Evolutionary conservation across 192 early-diverging fungal genomes (phyloP).

Genomic region (Gonapodya prolifera): DNA sequence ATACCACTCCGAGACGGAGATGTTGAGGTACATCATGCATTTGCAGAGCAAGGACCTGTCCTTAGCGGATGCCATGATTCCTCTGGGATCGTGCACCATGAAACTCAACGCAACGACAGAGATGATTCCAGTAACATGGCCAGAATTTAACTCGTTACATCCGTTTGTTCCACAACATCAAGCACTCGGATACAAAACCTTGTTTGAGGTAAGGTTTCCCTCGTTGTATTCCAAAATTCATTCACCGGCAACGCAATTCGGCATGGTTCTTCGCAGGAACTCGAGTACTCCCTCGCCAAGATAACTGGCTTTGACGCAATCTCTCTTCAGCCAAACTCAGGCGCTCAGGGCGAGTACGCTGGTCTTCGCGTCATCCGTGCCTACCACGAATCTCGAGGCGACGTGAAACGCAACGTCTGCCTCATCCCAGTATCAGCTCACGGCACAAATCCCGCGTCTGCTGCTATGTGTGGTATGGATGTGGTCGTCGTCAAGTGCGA

Average conservation of each 20-base stretch:
- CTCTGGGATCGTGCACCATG: slow-evolving; percentile 98
- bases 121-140: slow-evolving; percentile 99
- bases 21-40: slow-evolving; percentile 91
- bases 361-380: slow-evolving; percentile 89
- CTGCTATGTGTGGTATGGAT: slow-evolving; percentile 91
- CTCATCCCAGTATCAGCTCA: slow-evolving; percentile 98
- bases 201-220: slow-evolving; percentile 38
- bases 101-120: slow-evolving; percentile 98
- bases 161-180: slow-evolving; percentile 94
- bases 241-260: not conserved
- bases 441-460: slow-evolving; percentile 98
- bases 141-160: slow-evolving; percentile 89
- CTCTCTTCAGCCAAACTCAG: slow-evolving; percentile 95
- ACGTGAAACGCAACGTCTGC: slow-evolving; percentile 78
- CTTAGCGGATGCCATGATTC: slow-evolving; percentile 98
- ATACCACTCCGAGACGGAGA: slow-evolving; percentile 96
- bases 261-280: slow-evolving; percentile 31
- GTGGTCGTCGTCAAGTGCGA: slow-evolving; percentile 90
- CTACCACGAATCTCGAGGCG: slow-evolving; percentile 75
- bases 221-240: not conserved
- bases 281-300: slow-evolving; percentile 75
- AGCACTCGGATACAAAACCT: slow-evolving; percentile 80
- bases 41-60: slow-evolving; percentile 97
- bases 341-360: slow-evolving; percentile 98
- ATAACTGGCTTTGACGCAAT: slow-evolving; percentile 91